Evolutionary conservation across 2,329 filamentous ascomycete genomes (phyloP), one percentile per base, ranked within the genome.

Genomic region (Emericellopsis cladophorae): DNA sequence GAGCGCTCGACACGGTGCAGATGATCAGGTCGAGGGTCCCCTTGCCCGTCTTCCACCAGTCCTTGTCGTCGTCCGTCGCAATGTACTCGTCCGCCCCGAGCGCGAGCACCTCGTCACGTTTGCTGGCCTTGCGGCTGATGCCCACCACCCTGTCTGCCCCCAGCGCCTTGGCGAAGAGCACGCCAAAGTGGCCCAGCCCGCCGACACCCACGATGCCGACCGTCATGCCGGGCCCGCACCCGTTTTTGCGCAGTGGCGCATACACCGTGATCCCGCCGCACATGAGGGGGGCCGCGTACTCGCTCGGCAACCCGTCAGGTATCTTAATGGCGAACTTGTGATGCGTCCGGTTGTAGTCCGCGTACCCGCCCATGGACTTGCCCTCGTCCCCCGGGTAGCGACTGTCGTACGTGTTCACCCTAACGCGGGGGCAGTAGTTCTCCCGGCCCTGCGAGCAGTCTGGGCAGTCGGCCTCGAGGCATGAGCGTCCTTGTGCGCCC

Each of bases 191-290:
- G 0, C 81, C 80, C 2, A 84, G 57, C 2, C 81, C 80, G 7
- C 81, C 81, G 12, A 85, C 64, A 3, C 81, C 80, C 16, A 84
- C 63, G 44, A 85, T 72, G 1, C 74, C 81, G 3, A 86, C 76
- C 21, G 57, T 67, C 59, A 80, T 84, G 12, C 79, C 80, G 0
- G 79, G 79, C 0, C 81, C 82, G 38, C 69, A 74, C 3, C 75
- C 75, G 46, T 81, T 73, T 40, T 75, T 67, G 49, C 65, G 65
- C 39, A 87, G 57, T 1, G 82, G 81, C 10, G 68, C 66, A 54
- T 69, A 87, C 7, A 80, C 65, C 0, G 82, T 87, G 29, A 85
- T 69, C 12, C 82, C 81, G 18, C 71, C 82, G 51, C 82, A 86
- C 34, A 86, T 65, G 72, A 86, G 76, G 4, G 81, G 80, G 15